Conservation (phyloP, 192 early-diverging fungal species). For the Irineochytrium annulatum region DNA sequence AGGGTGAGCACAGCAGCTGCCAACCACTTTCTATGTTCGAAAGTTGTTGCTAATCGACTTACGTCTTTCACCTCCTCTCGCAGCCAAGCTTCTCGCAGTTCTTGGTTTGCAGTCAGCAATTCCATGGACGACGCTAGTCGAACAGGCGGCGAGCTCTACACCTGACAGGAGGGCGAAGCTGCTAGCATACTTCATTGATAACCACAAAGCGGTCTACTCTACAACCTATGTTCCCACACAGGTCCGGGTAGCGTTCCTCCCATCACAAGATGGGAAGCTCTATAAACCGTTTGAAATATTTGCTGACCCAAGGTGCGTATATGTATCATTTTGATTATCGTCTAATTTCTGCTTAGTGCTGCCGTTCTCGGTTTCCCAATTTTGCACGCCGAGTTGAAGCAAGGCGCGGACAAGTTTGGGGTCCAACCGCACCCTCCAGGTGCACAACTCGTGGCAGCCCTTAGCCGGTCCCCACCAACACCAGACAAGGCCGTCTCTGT, state of each 20-base stretch:
- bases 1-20: constrained; percentile 29
- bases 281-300: constrained; percentile 62
- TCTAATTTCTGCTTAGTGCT: constrained; percentile 17
- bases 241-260: constrained; percentile 59
- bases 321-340: background rate
- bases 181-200: constrained; percentile 67
- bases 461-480: constrained; percentile 27
- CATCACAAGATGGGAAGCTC: constrained; percentile 40
- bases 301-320: constrained; percentile 41
- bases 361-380: constrained; percentile 65
- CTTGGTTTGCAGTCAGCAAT: constrained; percentile 36
- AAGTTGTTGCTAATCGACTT: background rate
- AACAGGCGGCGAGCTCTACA: constrained; percentile 12
- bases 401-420: constrained; percentile 59
- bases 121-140: constrained; percentile 32
- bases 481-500: constrained; percentile 41
- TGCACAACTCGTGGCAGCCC: constrained; percentile 27
- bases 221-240: constrained; percentile 42
- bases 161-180: constrained; percentile 39
- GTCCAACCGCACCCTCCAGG: constrained; percentile 57
- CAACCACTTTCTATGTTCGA: constrained; percentile 7
- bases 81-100: constrained; percentile 36
- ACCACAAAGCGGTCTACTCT: constrained; percentile 56
- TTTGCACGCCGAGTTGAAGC: constrained; percentile 47
- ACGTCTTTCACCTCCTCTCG: background rate